A percentile compares a stretch with the other conserved stretches of the same genome.
Conservation (phyloP, 176 grass and related monocot genomes). For the Cenchrus americanus region DNA sequence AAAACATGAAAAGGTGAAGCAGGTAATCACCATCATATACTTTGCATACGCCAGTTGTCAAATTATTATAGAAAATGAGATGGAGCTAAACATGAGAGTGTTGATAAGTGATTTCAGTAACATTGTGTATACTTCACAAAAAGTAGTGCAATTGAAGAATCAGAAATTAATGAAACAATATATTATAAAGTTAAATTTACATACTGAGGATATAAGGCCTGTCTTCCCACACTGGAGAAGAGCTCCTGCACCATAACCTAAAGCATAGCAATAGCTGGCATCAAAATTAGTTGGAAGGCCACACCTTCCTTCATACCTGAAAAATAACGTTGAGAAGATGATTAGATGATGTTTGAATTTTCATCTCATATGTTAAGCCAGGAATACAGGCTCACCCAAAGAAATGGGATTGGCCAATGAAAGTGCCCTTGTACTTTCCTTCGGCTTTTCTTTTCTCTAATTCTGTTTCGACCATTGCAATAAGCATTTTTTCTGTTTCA, state of each 20-base stretch:
- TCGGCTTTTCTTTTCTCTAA: constrained; percentile 86
- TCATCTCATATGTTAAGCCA: not conserved
- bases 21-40: not conserved
- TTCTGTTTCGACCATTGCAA: constrained; percentile 96
- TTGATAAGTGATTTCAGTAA: not conserved
- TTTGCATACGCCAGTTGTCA: not conserved
- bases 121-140: not conserved
- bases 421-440: constrained; percentile 73
- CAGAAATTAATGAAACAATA: not conserved
- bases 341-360: not conserved
- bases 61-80: not conserved
- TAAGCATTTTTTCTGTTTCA: constrained; percentile 99
- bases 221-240: constrained; percentile 83
- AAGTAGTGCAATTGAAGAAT: not conserved
- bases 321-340: constrained; percentile 21
- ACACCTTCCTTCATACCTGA: constrained; percentile 93
- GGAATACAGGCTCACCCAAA: constrained; percentile 69
- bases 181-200: not conserved
- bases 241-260: constrained; percentile 83
- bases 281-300: constrained; percentile 96
- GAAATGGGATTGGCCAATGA: constrained; percentile 96
- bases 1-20: not conserved
- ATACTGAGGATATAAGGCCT: constrained; percentile 88
- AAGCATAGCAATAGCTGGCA: constrained; percentile 81
- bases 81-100: not conserved